A percentile compares a stretch with the other conserved stretches of the same genome.
These are phyloP conservation scores for Arthroderma sp. DNA, from an alignment of 2,329 filamentous ascomycete species.

Conservation along the genomic window DNA sequence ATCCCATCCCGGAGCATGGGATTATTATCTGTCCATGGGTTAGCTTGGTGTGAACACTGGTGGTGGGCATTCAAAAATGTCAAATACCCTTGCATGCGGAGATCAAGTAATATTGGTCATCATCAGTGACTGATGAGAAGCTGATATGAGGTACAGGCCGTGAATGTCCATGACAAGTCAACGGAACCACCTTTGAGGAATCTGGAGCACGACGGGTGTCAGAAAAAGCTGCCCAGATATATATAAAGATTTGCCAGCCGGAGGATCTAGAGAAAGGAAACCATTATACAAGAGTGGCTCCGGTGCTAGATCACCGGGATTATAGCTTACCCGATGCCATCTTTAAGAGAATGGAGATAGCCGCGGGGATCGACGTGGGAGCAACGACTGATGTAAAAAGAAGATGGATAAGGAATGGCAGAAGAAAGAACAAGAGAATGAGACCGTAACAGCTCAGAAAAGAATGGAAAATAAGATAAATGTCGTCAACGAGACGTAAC, in stretches of 20 bases:
- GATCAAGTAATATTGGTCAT: conserved; percentile 80
- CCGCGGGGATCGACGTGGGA: background rate
- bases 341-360: background rate
- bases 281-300: too few relatives aligned
- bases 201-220: conserved; percentile 3
- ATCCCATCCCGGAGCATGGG: conserved; percentile 95
- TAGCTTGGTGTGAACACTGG: background rate
- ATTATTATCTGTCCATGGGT: conserved; percentile 64
- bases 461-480: background rate
- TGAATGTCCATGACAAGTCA: conserved; percentile 91
- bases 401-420: background rate
- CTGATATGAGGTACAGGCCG: conserved; percentile 81
- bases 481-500: background rate
- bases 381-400: background rate
- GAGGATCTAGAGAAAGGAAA: background rate
- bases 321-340: conserved; percentile 5
- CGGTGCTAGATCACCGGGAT: background rate
- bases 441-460: background rate
- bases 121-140: conserved; percentile 72
- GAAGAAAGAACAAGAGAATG: conserved; percentile 1
- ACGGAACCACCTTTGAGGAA: conserved; percentile 44
- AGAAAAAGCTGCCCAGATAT: conserved; percentile 5
- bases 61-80: conserved; percentile 4
- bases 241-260: conserved; percentile 11
- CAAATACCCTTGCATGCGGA: conserved; percentile 75